These are phyloP conservation scores for Dryas drummondii DNA, from an alignment of 306 rosid genomes.

Conservation along the genomic window DNA sequence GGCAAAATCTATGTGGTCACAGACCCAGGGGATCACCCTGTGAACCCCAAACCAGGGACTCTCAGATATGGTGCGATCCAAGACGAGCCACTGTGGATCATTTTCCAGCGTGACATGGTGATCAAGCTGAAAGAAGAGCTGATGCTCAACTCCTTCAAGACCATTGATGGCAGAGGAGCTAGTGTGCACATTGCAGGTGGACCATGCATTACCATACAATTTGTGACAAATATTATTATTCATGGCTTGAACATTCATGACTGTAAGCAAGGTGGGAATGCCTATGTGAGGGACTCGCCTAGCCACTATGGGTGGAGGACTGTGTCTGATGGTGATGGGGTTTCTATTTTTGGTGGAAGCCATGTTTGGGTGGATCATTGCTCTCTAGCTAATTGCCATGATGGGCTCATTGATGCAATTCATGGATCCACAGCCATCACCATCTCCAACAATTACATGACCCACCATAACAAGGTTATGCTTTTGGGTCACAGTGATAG, in stretches of 20 bases:
- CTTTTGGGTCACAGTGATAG: constrained; percentile 89
- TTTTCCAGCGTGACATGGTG: constrained; percentile 70
- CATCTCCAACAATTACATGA: constrained; percentile 73
- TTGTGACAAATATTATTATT: constrained; percentile 66
- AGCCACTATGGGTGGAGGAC: constrained; percentile 84
- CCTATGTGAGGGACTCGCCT: constrained; percentile 80
- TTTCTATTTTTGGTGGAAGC: constrained; percentile 81
- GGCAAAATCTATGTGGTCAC: constrained; percentile 78
- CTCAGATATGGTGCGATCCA: constrained; percentile 73
- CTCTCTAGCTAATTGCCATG: constrained; percentile 66
- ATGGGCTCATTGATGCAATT: constrained; percentile 81
- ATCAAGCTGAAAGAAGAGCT: constrained; percentile 70
- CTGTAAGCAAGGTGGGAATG: constrained; percentile 75
- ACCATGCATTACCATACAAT: constrained; percentile 88
- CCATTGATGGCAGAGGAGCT: constrained; percentile 82
- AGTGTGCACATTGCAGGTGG: constrained; percentile 90
- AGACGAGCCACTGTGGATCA: constrained; percentile 80
- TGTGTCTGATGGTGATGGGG: constrained; percentile 79
- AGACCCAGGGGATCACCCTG: constrained; percentile 62
- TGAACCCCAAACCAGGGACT: constrained; percentile 79
- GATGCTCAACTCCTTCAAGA: constrained; percentile 80
- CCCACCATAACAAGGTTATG: constrained; percentile 91
- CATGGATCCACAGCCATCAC: constrained; percentile 85
- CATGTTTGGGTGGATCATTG: constrained; percentile 95
- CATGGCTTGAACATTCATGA: constrained; percentile 88